Conservation (phyloP, 2,329 filamentous ascomycete genomes). For the Arthrobotrys sinensis region DNA sequence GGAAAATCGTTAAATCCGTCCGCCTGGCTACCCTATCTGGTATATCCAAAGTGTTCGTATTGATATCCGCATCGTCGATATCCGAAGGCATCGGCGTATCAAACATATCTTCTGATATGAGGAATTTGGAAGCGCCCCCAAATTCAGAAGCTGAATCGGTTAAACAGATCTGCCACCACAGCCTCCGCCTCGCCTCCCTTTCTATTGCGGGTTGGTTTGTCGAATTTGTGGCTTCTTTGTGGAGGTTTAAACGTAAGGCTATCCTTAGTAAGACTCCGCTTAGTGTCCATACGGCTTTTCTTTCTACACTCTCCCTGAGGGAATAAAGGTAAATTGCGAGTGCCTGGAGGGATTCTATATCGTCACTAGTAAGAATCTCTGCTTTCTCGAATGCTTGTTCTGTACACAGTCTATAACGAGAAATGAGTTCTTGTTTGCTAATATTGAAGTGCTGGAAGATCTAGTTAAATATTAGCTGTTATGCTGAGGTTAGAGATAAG, state of each 20-base stretch:
- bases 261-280: constrained; percentile 75
- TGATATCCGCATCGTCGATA: constrained; percentile 71
- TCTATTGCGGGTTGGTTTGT: constrained; percentile 73
- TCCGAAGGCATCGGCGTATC: constrained; percentile 73
- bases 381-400: constrained; percentile 74
- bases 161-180: constrained; percentile 76
- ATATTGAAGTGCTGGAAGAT: constrained; percentile 67
- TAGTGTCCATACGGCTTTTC: constrained; percentile 72
- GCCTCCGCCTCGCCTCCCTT: constrained; percentile 73
- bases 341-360: constrained; percentile 73
- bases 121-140: constrained; percentile 75
- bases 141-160: constrained; percentile 72
- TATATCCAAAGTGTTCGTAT: constrained; percentile 65
- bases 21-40: neutral
- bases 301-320: constrained; percentile 70
- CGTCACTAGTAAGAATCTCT: constrained; percentile 72
- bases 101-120: constrained; percentile 73
- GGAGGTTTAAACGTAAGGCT: constrained; percentile 74
- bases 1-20: constrained; percentile 44
- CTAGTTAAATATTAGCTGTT: constrained; percentile 65
- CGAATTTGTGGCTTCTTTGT: constrained; percentile 74
- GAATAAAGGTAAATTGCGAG: constrained; percentile 73
- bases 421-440: constrained; percentile 69
- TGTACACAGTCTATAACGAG: constrained; percentile 71
- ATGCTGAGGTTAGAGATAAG: constrained; percentile 49